phyloP scores from a whole-genome alignment of 1,139 yeast species.

The Zhuliangozyma parablackwelliae region DNA sequence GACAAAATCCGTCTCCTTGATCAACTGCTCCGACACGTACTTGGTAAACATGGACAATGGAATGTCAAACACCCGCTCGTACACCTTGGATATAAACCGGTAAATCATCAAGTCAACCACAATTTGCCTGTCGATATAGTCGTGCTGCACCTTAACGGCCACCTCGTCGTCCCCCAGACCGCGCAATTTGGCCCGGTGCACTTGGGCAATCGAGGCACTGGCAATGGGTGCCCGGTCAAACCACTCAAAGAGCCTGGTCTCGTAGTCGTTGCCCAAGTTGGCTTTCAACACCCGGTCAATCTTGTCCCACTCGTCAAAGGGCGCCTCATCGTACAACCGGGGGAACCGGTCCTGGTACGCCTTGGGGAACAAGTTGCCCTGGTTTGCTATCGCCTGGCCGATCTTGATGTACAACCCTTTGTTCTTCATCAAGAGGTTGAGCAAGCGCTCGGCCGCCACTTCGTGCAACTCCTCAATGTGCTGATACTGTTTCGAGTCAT shows the following conservation, averaged over 20 bases:
- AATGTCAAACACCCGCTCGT: conserved; percentile 57
- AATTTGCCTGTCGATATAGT: conserved; percentile 54
- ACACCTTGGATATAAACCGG: conserved; percentile 46
- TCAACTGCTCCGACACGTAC: conserved; percentile 55
- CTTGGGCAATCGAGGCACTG: conserved; percentile 74
- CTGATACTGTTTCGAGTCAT: conserved; percentile 38
- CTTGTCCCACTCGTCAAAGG: conserved; percentile 57
- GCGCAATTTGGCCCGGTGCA: conserved; percentile 51
- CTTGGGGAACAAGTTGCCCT: conserved; percentile 61
- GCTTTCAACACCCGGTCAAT: conserved; percentile 42
- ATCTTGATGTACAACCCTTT: conserved; percentile 73
- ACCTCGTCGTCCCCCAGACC: conserved; percentile 46
- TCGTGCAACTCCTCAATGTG: conserved; percentile 53
- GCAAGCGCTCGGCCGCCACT: conserved; percentile 52
- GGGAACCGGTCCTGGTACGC: conserved; percentile 55
- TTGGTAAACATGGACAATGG: conserved; percentile 57
- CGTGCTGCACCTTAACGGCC: conserved; percentile 69
- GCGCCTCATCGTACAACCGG: conserved; percentile 65
- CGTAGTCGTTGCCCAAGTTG: conserved; percentile 46
- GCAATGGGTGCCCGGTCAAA: conserved; percentile 58
- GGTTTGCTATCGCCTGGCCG: conserved; percentile 75
- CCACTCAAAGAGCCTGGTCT: conserved; percentile 37
- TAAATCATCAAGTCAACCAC: conserved; percentile 58
- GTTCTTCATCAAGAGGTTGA: conserved; percentile 49
- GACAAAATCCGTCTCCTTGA: conserved; percentile 57